Percentiles rank a stretch among this genome's conserved stretches.
Conservation (phyloP, 805 yeast species). For the Zygosaccharomyces lentus region DNA sequence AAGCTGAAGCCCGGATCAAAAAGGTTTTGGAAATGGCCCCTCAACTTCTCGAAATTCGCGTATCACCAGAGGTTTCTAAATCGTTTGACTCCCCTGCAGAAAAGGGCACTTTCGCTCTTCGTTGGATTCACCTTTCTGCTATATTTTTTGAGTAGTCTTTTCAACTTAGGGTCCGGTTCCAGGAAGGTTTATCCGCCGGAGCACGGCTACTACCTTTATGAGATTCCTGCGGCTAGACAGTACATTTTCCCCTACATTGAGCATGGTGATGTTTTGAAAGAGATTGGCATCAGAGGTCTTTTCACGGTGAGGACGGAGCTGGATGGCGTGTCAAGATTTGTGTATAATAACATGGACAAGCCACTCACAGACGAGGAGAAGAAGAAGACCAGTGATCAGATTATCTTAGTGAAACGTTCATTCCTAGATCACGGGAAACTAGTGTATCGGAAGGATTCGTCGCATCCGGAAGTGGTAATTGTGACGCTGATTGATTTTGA, state of each 20-base stretch:
- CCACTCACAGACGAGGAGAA: conserved; percentile 39
- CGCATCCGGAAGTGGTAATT: conserved; percentile 59
- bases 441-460: conserved; percentile 34
- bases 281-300: conserved; percentile 49
- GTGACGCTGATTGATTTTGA: conserved; percentile 80
- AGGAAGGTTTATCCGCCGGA: conserved; percentile 24
- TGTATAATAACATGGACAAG: conserved; percentile 39
- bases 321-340: conserved; percentile 39
- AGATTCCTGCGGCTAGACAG: conserved; percentile 46
- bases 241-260: conserved; percentile 74
- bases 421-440: conserved; percentile 65
- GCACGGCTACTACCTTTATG: conserved; percentile 45
- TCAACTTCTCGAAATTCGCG: not conserved
- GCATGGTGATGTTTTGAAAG: conserved; percentile 57
- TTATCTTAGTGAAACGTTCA: conserved; percentile 45
- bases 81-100: conserved; percentile 3
- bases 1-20: conserved; percentile 17
- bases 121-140: conserved; percentile 14
- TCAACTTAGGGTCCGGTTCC: conserved; percentile 12
- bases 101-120: conserved; percentile 7
- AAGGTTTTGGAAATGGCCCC: conserved; percentile 9
- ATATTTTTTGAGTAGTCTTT: conserved; percentile 20
- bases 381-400: conserved; percentile 34
- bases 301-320: conserved; percentile 47
- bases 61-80: not conserved